These are phyloP conservation scores for Nemania diffusa DNA, from an alignment of 2,329 filamentous ascomycete genomes.

Conservation along the genomic window DNA sequence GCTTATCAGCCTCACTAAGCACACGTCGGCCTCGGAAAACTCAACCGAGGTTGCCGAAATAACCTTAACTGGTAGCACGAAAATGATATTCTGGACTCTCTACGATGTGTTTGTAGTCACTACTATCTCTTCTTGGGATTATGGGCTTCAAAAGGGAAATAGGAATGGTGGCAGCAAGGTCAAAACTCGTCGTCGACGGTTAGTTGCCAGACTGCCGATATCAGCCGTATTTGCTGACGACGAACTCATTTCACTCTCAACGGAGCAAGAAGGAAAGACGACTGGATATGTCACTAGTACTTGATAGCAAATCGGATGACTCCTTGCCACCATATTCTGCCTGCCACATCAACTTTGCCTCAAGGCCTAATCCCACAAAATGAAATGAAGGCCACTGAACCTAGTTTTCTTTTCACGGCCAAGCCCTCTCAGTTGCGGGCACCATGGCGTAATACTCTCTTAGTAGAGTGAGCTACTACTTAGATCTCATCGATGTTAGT, in stretches of 20 bases:
- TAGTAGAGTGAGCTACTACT: not conserved
- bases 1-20: not conserved
- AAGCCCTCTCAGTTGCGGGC: not conserved
- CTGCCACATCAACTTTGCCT: not conserved
- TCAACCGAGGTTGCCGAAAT: not conserved
- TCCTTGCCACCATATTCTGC: not conserved
- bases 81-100: not conserved
- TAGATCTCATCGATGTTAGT: too few relatives aligned
- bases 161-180: not conserved
- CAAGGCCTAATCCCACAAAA: not conserved
- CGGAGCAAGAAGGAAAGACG: not conserved
- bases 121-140: conserved; percentile 2
- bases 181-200: not conserved
- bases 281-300: conserved; percentile 2
- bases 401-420: not conserved
- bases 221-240: conserved; percentile 1
- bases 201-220: conserved; percentile 1
- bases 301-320: conserved; percentile 8
- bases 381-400: not conserved
- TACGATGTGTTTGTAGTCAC: not conserved
- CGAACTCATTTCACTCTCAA: not conserved
- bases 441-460: too few relatives aligned
- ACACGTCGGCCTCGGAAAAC: not conserved
- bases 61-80: not conserved
- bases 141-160: not conserved